These are phyloP conservation scores for Lablab purpureus DNA, from an alignment of 306 rosid species.

Conservation along the genomic window DNA sequence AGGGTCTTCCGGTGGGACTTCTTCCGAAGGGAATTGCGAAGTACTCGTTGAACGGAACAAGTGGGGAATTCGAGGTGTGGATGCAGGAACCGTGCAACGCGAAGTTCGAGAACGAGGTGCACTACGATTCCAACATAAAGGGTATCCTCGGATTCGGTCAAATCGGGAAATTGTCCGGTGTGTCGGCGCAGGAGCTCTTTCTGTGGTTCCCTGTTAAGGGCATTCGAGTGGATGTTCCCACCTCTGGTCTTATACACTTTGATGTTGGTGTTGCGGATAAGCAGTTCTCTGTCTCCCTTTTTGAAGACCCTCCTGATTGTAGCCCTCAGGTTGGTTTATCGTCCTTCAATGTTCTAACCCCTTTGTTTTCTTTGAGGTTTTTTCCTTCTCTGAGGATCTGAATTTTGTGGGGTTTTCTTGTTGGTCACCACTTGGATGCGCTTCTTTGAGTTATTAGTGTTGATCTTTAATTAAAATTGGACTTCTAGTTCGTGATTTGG, in stretches of 20 bases:
- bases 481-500: not conserved
- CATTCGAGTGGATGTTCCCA: constrained; percentile 76
- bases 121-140: constrained; percentile 74
- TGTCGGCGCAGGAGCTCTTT: constrained; percentile 86
- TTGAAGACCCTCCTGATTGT: constrained; percentile 79
- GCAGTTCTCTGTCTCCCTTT: constrained; percentile 84
- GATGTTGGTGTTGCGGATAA: constrained; percentile 94
- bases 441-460: not conserved
- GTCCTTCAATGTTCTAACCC: not conserved
- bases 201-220: constrained; percentile 92
- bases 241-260: constrained; percentile 79
- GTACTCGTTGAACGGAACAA: constrained; percentile 52
- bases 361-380: not conserved
- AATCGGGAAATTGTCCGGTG: constrained; percentile 74
- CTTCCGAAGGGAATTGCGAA: constrained; percentile 72
- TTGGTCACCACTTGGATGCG: not conserved
- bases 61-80: constrained; percentile 64
- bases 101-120: constrained; percentile 89
- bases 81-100: constrained; percentile 77
- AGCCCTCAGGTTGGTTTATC: constrained; percentile 41
- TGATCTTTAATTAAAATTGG: not conserved
- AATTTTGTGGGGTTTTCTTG: not conserved
- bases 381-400: not conserved
- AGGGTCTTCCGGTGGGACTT: constrained; percentile 90
- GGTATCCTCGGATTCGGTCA: constrained; percentile 63